Evolutionary conservation across 495 filamentous ascomycete genomes (phyloP).

Genomic region (Neurospora africana): DNA sequence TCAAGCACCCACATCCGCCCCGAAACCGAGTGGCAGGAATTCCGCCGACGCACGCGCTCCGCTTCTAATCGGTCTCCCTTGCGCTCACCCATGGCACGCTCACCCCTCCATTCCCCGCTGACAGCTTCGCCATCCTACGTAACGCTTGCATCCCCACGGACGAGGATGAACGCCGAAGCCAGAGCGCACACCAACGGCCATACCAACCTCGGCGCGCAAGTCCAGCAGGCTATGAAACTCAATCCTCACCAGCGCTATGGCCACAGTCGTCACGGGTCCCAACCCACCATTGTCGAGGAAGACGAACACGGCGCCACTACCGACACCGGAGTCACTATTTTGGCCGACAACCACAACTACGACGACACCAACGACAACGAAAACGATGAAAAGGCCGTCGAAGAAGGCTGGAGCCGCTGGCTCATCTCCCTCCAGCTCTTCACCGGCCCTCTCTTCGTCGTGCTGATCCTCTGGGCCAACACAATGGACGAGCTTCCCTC

Average conservation of each 20-base stretch:
- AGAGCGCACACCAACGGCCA: not conserved
- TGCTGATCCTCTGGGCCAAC: conserved; percentile 67
- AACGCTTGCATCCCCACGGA: not conserved
- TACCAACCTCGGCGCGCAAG: not conserved
- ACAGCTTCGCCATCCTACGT: conserved; percentile 6
- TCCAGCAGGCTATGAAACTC: not conserved
- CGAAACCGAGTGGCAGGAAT: conserved; percentile 45
- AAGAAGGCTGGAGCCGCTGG: conserved; percentile 75
- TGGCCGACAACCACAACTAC: not conserved
- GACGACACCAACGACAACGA: not conserved
- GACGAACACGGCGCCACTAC: not conserved
- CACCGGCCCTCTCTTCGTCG: conserved; percentile 75
- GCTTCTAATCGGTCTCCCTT: not conserved
- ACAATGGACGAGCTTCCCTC: conserved; percentile 39
- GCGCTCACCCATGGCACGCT: not conserved
- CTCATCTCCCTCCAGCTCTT: conserved; percentile 76
- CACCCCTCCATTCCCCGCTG: conserved; percentile 7
- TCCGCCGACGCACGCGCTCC: conserved; percentile 34
- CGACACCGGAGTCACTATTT: not conserved
- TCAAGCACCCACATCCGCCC: conserved; percentile 13
- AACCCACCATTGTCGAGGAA: not conserved
- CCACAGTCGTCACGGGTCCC: not conserved
- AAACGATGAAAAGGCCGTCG: not conserved
- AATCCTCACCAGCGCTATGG: not conserved
- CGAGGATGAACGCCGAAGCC: not conserved